Base-by-base conservation (phyloP, 2,329 filamentous ascomycete genomes). In the Exophiala lecanii-corni region DNA sequence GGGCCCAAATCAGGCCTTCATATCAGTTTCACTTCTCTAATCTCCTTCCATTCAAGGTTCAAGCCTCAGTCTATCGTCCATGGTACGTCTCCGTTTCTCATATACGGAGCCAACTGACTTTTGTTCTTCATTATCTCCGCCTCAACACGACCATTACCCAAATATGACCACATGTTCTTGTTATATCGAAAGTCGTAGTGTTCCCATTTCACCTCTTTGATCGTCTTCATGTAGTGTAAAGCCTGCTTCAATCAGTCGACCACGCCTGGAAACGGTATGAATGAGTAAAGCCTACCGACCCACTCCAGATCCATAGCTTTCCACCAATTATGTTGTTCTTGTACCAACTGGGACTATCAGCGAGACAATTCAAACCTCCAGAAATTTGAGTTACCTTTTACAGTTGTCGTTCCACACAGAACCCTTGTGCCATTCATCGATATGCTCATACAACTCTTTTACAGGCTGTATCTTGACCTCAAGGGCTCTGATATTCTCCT, bases 181-280 rank as follows among this genome's bases (percentile, higher is more conserved):
- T 36, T 20, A 31, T 46, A 49, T 26, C 39, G 25, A 23, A 46
- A 36, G 31, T 42, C 34, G 36, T 49, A 49, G 31, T 49, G 47
- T 34, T 49, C 47, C 32, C 34, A 49, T 13, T 39, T 39, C 4
- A 42, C 43, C 10, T 32, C 28, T 16, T 49, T 46, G 28, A 46
- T 46, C 19, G 47, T 46, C 32, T 45, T 51, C 41, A 51, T 41
- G 21, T 42, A 51, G 26, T 51, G 49, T 20, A 51, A 21, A 9
- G 37, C 40, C 38, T 43, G 19, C 12, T 17, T 16, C 10, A 18
- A 28, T 39, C 36, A 40, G 42, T 28, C 25, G 12, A 12, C 9
- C 9, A 12, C 25, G 12, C 25, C 25, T 28, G 12, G 10, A 35
- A 39, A 16, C 9, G 13, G 3, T n/a, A 13, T 9, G 16, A 36